Evolutionary conservation across 2,329 filamentous ascomycete species (phyloP).

Genomic region (Botrytis aclada): DNA sequence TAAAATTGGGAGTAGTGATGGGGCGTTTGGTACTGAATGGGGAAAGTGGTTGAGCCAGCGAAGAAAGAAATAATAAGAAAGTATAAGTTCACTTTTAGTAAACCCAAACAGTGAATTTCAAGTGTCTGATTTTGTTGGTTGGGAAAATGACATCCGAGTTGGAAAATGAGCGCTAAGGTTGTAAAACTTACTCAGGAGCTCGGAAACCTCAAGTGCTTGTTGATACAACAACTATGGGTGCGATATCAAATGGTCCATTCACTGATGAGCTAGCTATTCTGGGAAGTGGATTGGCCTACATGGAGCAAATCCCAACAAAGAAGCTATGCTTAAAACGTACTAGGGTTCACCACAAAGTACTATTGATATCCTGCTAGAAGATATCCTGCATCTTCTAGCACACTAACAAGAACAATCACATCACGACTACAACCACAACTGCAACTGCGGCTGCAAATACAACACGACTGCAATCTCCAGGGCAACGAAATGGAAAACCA

Average conservation of each 20-base stretch:
- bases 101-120: not conserved
- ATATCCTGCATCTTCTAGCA: too few species aligned
- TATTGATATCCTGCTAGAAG: too few species aligned
- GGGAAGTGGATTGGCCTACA: too few species aligned
- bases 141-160: not conserved
- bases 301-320: too few species aligned
- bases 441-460: not conserved
- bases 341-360: too few species aligned
- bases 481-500: not conserved
- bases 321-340: too few species aligned
- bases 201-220: not conserved
- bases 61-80: not conserved
- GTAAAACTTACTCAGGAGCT: not conserved
- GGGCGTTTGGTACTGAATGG: not conserved
- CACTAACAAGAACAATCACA: not conserved
- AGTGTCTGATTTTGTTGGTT: rapidly evolving
- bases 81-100: rapidly evolving
- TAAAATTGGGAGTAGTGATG: not conserved
- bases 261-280: too few species aligned
- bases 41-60: slow-evolving; percentile 2
- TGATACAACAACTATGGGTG: not conserved
- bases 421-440: not conserved
- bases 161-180: not conserved
- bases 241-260: too few species aligned
- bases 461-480: not conserved